These are phyloP conservation scores for Tylopilus balloui DNA, from an alignment of 768 basidiomycete species.

Conservation along the genomic window DNA sequence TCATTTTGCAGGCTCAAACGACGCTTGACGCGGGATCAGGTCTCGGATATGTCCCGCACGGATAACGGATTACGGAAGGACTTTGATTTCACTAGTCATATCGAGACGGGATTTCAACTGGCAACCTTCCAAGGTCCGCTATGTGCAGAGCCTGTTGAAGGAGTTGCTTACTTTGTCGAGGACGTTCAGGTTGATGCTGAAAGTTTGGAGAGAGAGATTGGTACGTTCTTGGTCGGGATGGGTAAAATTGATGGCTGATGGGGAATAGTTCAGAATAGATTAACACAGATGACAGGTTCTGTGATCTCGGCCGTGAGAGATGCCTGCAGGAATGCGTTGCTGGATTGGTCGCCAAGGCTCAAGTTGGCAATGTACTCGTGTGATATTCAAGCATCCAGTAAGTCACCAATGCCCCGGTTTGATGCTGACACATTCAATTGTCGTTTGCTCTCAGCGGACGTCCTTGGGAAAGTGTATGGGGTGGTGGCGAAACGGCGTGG, in stretches of 20 bases:
- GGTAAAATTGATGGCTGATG: constrained; percentile 11
- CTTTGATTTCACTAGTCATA: constrained; percentile 68
- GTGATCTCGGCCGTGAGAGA: constrained; percentile 87
- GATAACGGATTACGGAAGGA: constrained; percentile 36
- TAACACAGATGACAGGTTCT: constrained; percentile 85
- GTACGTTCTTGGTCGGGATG: constrained; percentile 36
- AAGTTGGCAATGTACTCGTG: constrained; percentile 99
- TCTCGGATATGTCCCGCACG: constrained; percentile 27
- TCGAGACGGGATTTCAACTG: constrained; percentile 94
- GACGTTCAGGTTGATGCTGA: constrained; percentile 58
- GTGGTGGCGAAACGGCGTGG: constrained; percentile 91
- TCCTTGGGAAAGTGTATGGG: constrained; percentile 94
- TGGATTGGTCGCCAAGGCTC: constrained; percentile 97
- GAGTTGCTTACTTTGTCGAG: constrained; percentile 89
- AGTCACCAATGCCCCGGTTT: constrained; percentile 28
- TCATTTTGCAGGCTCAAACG: constrained; percentile 43
- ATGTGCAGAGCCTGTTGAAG: constrained; percentile 92
- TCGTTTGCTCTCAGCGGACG: constrained; percentile 62
- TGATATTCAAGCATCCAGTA: constrained; percentile 97
- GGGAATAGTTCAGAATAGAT: constrained; percentile 63
- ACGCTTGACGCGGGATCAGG: constrained; percentile 40
- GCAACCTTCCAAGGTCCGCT: constrained; percentile 92
- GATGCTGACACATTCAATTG: constrained; percentile 8
- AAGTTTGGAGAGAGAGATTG: constrained; percentile 59
- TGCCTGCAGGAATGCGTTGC: constrained; percentile 79